phyloP scores from a whole-genome alignment of 768 basidiomycete species.

The Clavaria fumosa region DNA sequence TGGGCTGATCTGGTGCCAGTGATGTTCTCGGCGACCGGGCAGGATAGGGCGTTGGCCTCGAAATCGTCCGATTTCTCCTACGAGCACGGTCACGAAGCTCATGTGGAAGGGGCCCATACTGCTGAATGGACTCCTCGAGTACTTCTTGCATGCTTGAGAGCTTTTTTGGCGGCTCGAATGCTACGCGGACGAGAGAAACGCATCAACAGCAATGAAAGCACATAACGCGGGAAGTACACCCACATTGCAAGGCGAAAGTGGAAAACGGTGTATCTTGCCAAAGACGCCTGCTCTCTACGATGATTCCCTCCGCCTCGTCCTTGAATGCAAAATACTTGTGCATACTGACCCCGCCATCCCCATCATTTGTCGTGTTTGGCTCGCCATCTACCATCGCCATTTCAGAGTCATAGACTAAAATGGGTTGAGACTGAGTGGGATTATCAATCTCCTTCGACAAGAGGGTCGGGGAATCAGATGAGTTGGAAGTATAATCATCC shows the following conservation, averaged over 20 bases:
- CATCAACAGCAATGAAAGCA: slow-evolving; percentile 6
- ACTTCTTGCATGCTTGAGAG: slow-evolving; percentile 57
- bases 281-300: slow-evolving; percentile 44
- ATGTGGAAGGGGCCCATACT: slow-evolving; percentile 56
- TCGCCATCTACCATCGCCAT: too few species aligned
- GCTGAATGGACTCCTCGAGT: slow-evolving; percentile 56
- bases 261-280: slow-evolving; percentile 69
- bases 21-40: slow-evolving; percentile 30
- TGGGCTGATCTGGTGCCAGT: slow-evolving; percentile 27
- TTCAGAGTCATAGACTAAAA: too few species aligned
- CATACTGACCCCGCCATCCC: too few species aligned
- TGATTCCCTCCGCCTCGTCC: slow-evolving; percentile 42
- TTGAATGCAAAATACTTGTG: too few species aligned
- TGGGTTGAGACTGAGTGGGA: too few species aligned
- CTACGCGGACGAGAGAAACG: slow-evolving; percentile 26
- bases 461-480: too few species aligned
- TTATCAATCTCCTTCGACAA: too few species aligned
- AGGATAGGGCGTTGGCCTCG: slow-evolving; percentile 64
- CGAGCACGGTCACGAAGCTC: slow-evolving; percentile 52
- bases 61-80: slow-evolving; percentile 49
- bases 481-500: too few species aligned
- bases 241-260: slow-evolving; percentile 56
- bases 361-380: too few species aligned
- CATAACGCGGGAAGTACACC: slow-evolving; percentile 15
- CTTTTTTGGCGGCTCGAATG: slow-evolving; percentile 54